phyloP scores from a whole-genome alignment of 257 asterid genomes.

The Nicotiana tomentosiformis region DNA sequence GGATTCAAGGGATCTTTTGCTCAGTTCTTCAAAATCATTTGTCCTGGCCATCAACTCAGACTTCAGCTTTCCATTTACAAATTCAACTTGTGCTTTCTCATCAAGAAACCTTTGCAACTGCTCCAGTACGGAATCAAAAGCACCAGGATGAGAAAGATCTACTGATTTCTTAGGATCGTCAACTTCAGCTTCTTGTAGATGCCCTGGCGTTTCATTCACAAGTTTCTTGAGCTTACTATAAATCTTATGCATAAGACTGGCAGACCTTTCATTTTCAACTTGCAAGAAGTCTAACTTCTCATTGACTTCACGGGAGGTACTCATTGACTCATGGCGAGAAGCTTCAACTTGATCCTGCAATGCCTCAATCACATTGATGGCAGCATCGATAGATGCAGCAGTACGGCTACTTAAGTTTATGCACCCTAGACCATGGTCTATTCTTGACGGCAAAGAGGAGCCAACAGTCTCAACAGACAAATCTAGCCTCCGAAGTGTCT shows the following conservation, averaged over 20 bases:
- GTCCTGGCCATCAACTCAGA: conserved; percentile 44
- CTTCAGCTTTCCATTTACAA: conserved; percentile 46
- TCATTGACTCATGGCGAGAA: conserved; percentile 36
- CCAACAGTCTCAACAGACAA: conserved; percentile 28
- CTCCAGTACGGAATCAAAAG: conserved; percentile 39
- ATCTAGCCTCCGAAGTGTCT: conserved; percentile 49
- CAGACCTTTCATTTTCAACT: conserved; percentile 35
- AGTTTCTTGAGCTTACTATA: conserved; percentile 45
- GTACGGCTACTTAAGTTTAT: conserved; percentile 28
- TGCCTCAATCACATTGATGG: conserved; percentile 50
- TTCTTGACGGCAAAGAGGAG: conserved; percentile 26
- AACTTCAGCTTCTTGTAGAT: conserved; percentile 29
- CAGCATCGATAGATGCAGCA: conserved; percentile 53
- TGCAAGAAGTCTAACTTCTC: conserved; percentile 29
- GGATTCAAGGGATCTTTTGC: conserved; percentile 37
- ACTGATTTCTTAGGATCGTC: conserved; percentile 27
- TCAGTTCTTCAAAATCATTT: conserved; percentile 50
- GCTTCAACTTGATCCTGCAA: conserved; percentile 55
- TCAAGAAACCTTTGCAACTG: conserved; percentile 39
- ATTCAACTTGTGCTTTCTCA: conserved; percentile 53
- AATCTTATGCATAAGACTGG: conserved; percentile 36
- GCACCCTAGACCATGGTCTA: conserved; percentile 24
- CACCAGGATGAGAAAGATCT: conserved; percentile 47
- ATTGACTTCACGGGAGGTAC: conserved; percentile 27
- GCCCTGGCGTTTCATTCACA: conserved; percentile 32